A percentile compares a stretch with the other conserved stretches of the same genome.
phyloP scores from a whole-genome alignment of 192 early-diverging fungal species.

The Chytriomyces confervae region DNA sequence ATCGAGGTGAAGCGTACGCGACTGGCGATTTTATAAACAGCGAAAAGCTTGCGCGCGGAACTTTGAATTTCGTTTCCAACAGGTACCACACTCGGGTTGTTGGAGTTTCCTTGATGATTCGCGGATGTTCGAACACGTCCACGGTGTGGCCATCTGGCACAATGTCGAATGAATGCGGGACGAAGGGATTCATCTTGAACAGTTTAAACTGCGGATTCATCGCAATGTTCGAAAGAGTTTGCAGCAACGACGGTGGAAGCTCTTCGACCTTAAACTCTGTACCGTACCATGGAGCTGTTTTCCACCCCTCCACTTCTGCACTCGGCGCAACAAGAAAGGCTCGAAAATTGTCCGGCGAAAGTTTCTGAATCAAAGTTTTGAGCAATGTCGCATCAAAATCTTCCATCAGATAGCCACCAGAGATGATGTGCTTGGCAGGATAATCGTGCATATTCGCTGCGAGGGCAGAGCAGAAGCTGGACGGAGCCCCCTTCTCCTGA shows the following conservation, averaged over 20 bases:
- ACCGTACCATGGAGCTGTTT: constrained; percentile 80
- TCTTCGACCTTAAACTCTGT: constrained; percentile 76
- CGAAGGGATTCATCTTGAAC: constrained; percentile 77
- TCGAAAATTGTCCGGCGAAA: constrained; percentile 64
- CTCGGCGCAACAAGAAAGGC: constrained; percentile 44
- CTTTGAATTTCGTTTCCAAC: constrained; percentile 86
- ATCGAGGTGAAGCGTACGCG: constrained; percentile 75
- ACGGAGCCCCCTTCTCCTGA: constrained; percentile 62
- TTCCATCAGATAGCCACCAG: constrained; percentile 70
- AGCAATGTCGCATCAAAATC: constrained; percentile 73
- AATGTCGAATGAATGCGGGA: constrained; percentile 79
- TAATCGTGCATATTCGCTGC: constrained; percentile 83
- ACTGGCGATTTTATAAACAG: constrained; percentile 69
- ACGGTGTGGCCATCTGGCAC: neutral
- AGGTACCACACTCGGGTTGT: constrained; percentile 84
- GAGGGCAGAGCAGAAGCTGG: constrained; percentile 67
- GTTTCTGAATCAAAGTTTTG: constrained; percentile 61
- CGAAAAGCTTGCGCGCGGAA: constrained; percentile 82
- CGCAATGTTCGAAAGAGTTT: constrained; percentile 12
- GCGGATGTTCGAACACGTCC: constrained; percentile 42
- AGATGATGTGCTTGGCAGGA: constrained; percentile 67
- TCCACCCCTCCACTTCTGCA: constrained; percentile 31
- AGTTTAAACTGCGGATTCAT: constrained; percentile 65
- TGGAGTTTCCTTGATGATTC: constrained; percentile 65
- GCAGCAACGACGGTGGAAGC: constrained; percentile 54